phyloP scores from a whole-genome alignment of 208 protist genomes.

The Leishmania turanica region DNA sequence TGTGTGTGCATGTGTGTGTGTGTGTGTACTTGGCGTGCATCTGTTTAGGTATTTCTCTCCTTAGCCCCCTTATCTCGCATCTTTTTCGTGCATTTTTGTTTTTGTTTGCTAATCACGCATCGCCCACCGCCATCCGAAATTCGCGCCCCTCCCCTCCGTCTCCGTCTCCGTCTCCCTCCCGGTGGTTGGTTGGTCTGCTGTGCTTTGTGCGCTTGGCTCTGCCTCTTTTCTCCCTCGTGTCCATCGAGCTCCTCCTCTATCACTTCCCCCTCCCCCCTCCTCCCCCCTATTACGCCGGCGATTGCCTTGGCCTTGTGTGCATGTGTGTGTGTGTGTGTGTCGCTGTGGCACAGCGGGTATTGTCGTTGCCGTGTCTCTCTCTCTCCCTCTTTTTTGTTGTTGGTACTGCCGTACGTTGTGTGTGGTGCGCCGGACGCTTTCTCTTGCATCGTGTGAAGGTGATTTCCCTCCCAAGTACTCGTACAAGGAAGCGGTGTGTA shows the following conservation, averaged over 20 bases:
- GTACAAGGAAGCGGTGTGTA: neutral
- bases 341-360: neutral
- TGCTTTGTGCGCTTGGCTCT: neutral
- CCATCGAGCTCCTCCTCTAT: neutral
- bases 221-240: neutral
- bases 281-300: neutral
- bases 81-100: too few species aligned
- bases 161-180: neutral
- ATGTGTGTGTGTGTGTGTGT: neutral
- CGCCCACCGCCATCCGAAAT: too few species aligned
- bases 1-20: neutral
- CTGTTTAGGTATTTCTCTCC: neutral
- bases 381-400: neutral
- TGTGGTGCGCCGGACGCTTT: neutral
- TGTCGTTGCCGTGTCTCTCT: neutral
- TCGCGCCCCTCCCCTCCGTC: neutral
- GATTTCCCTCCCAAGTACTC: neutral
- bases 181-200: neutral
- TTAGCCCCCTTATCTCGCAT: neutral
- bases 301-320: neutral
- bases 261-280: neutral
- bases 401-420: neutral
- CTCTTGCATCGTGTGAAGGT: neutral
- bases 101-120: too few species aligned
- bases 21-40: neutral